These are phyloP conservation scores for Rhamnella rubrinervis DNA, from an alignment of 331 rosid genomes.

Conservation along the genomic window DNA sequence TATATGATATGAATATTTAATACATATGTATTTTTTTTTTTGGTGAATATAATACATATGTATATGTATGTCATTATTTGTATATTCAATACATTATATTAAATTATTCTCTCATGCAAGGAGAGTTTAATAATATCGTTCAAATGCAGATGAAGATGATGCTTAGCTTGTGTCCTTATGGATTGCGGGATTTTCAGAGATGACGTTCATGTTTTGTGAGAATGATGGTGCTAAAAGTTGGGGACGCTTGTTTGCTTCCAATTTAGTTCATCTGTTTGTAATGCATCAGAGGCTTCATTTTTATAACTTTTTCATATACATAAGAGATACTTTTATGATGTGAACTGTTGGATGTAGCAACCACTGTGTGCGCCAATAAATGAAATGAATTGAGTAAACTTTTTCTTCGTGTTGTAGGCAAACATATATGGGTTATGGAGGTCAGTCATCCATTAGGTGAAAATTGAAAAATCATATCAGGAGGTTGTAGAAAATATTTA, in stretches of 20 bases:
- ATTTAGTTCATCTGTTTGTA: constrained; percentile 32
- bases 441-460: background rate
- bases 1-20: no score
- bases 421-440: background rate
- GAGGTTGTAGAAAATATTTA: no score
- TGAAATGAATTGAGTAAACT: constrained; percentile 15
- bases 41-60: no score
- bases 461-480: background rate
- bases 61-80: background rate
- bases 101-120: background rate
- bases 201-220: constrained; percentile 24
- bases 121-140: background rate
- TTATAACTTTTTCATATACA: constrained; percentile 21
- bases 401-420: constrained; percentile 10
- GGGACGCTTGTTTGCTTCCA: constrained; percentile 20
- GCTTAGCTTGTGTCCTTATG: constrained; percentile 31
- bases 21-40: no score
- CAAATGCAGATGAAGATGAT: constrained; percentile 57
- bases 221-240: constrained; percentile 18
- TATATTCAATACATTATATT: background rate
- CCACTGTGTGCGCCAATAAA: constrained; percentile 26
- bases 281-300: constrained; percentile 9
- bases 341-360: constrained; percentile 18
- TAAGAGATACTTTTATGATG: constrained; percentile 26
- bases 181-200: constrained; percentile 26